phyloP scores from a whole-genome alignment of 202 grass and related monocot genomes.

The Elaeis oleifera region DNA sequence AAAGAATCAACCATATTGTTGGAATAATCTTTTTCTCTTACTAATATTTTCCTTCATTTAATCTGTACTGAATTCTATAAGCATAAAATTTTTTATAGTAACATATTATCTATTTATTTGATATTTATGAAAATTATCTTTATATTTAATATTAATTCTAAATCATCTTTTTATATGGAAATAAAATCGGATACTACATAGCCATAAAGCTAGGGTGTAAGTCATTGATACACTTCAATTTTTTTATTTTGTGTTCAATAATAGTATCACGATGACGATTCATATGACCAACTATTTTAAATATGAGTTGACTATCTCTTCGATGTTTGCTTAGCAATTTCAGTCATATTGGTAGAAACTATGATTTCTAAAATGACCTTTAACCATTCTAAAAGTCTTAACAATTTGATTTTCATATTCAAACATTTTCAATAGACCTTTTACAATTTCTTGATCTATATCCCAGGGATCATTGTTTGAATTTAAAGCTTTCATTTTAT shows the following conservation, averaged over 20 bases:
- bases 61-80: background rate
- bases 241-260: background rate
- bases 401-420: background rate
- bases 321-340: background rate
- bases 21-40: background rate
- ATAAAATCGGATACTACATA: background rate
- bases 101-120: background rate
- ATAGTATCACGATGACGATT: background rate
- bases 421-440: background rate
- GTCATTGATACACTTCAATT: background rate
- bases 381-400: background rate
- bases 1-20: background rate
- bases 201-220: background rate
- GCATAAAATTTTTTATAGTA: background rate
- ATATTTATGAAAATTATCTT: background rate
- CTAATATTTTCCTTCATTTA: background rate
- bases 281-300: background rate
- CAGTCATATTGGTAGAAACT: background rate
- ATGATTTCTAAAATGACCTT: background rate
- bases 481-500: constrained; percentile 1
- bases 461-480: background rate
- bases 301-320: background rate
- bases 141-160: background rate
- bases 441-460: background rate
- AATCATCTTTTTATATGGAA: background rate